A percentile compares a stretch with the other conserved stretches of the same genome.
phyloP scores from a whole-genome alignment of 345 rosid genomes.

The Acer saccharum region DNA sequence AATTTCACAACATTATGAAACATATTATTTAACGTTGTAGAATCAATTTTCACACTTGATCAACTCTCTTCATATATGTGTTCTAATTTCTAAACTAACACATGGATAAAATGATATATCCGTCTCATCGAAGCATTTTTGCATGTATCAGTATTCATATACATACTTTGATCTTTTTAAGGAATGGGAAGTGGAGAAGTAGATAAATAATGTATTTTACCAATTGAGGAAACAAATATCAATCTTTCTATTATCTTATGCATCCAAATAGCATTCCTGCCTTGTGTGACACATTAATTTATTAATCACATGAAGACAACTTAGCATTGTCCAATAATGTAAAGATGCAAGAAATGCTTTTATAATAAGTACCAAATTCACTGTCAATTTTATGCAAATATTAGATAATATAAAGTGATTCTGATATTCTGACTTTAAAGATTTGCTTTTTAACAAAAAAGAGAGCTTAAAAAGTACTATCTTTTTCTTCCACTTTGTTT shows the following conservation, averaged over 20 bases:
- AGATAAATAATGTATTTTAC: not conserved
- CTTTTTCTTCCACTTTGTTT: constrained; percentile 1
- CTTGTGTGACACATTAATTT: not conserved
- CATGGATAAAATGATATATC: too few relatives aligned
- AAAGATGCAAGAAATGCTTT: not conserved
- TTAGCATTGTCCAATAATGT: not conserved
- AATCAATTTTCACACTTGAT: too few relatives aligned
- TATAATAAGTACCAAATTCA: not conserved
- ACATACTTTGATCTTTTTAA: too few relatives aligned
- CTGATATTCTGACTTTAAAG: not conserved
- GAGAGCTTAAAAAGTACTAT: not conserved
- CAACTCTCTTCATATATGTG: too few relatives aligned
- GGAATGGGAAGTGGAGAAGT: not conserved
- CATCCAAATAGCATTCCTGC: not conserved
- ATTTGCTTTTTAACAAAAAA: not conserved
- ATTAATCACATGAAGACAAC: constrained; percentile 1
- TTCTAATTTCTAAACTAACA: too few relatives aligned
- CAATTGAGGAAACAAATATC: not conserved
- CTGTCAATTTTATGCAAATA: not conserved
- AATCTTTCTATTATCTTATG: not conserved
- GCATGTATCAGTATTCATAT: too few relatives aligned
- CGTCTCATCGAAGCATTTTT: too few relatives aligned
- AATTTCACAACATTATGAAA: too few relatives aligned
- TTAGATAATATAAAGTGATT: not conserved
- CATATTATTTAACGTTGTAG: too few relatives aligned